Conservation (phyloP, 495 filamentous ascomycete genomes). For the Xylaria palmicola region DNA sequence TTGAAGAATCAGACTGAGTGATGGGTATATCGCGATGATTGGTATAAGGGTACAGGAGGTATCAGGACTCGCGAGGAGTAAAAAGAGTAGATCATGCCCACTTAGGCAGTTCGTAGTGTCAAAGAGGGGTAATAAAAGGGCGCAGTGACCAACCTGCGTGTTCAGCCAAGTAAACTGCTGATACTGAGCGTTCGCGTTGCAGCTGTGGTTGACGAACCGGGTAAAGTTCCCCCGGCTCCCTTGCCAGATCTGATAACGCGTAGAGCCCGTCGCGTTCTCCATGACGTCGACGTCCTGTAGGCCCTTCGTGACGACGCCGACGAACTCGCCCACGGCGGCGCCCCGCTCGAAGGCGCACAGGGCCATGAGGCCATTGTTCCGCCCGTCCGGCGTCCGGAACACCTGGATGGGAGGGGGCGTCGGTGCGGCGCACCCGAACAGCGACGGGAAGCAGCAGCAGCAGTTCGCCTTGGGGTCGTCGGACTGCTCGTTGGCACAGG, state of each 20-base stretch:
- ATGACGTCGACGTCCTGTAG: slow-evolving; percentile 39
- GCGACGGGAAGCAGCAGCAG: slow-evolving; percentile 28
- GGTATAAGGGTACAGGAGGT: too few species aligned
- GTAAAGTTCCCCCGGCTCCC: slow-evolving; percentile 43
- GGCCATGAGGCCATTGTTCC: slow-evolving; percentile 30
- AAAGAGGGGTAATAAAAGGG: too few species aligned
- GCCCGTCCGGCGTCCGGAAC: slow-evolving; percentile 27
- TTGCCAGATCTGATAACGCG: slow-evolving; percentile 37
- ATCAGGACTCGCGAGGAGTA: too few species aligned
- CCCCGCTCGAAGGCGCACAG: slow-evolving; percentile 27
- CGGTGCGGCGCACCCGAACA: slow-evolving; percentile 21
- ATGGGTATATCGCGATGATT: too few species aligned
- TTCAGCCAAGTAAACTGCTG: slow-evolving; percentile 43
- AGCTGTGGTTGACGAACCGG: slow-evolving; percentile 45
- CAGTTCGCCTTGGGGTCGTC: slow-evolving; percentile 23
- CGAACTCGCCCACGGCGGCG: slow-evolving; percentile 31
- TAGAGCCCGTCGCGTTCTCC: slow-evolving; percentile 18
- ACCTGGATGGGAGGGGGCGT: slow-evolving; percentile 24
- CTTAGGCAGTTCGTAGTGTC: too few species aligned
- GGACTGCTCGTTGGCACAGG: slow-evolving; percentile 28
- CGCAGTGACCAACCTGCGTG: too few species aligned
- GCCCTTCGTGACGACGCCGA: slow-evolving; percentile 29
- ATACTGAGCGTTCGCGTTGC: slow-evolving; percentile 40
- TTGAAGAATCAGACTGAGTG: too few species aligned
- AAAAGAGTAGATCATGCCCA: too few species aligned